These are phyloP conservation scores for Hexamita inflata DNA, from an alignment of 208 protist genomes.

Conservation along the genomic window DNA sequence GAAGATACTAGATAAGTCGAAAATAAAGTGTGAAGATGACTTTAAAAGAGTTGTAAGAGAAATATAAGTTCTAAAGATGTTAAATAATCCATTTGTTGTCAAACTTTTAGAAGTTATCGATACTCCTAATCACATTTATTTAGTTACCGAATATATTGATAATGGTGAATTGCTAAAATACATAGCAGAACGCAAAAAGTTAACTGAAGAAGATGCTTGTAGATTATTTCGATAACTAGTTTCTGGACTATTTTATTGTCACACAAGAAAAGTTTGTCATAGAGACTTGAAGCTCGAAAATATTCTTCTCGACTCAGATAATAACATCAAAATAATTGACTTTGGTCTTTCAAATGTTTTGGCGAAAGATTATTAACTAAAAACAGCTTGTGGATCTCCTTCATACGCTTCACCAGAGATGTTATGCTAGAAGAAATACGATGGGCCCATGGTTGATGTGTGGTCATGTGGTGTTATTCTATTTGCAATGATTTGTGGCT, in stretches of 20 bases:
- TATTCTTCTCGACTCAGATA: conserved; percentile 56
- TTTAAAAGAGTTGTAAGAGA: conserved; percentile 48
- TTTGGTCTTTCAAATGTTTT: conserved; percentile 76
- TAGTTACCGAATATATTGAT: conserved; percentile 57
- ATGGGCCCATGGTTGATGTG: conserved; percentile 68
- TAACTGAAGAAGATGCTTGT: conserved; percentile 53
- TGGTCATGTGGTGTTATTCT: conserved; percentile 78
- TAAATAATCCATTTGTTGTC: conserved; percentile 58
- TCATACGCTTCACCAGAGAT: conserved; percentile 78
- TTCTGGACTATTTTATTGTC: conserved; percentile 54
- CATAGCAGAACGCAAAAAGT: conserved; percentile 46
- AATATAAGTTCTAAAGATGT: conserved; percentile 58
- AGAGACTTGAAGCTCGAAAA: conserved; percentile 75
- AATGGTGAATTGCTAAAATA: conserved; percentile 60
- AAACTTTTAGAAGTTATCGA: conserved; percentile 60
- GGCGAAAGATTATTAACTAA: conserved; percentile 60
- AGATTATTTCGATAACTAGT: conserved; percentile 55
- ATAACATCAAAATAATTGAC: conserved; percentile 65
- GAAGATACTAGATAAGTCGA: conserved; percentile 58
- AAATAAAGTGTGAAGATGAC: conserved; percentile 43
- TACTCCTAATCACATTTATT: conserved; percentile 39
- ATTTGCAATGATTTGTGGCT: conserved; percentile 67
- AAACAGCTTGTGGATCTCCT: conserved; percentile 71
- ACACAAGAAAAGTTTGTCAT: conserved; percentile 59
- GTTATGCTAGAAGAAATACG: conserved; percentile 65